phyloP scores from a whole-genome alignment of 2,329 filamentous ascomycete species.

The Alternaria infectoria region DNA sequence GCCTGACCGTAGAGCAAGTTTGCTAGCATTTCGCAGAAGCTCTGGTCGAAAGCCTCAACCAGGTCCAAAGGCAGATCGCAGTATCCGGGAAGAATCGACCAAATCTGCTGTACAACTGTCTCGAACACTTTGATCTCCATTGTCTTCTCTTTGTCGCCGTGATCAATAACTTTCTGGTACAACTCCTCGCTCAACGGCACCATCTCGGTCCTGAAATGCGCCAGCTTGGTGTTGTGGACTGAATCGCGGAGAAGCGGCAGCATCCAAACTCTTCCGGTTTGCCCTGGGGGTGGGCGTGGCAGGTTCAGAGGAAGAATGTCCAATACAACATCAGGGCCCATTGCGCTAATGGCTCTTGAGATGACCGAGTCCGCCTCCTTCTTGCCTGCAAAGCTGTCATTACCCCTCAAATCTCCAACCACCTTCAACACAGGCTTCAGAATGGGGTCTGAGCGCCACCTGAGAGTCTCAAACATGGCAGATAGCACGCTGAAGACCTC shows the following conservation, averaged over 20 bases:
- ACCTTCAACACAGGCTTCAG: conserved; percentile 76
- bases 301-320: conserved; percentile 86
- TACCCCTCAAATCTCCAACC: conserved; percentile 85
- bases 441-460: conserved; percentile 83
- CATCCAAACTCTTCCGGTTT: conserved; percentile 91
- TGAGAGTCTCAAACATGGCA: conserved; percentile 83
- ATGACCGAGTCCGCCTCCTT: conserved; percentile 93
- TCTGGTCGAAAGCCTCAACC: conserved; percentile 76
- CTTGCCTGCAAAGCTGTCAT: conserved; percentile 88
- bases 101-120: conserved; percentile 92
- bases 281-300: conserved; percentile 73
- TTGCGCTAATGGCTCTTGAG: conserved; percentile 83
- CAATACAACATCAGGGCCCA: conserved; percentile 87
- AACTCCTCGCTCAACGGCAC: conserved; percentile 88
- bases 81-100: conserved; percentile 92
- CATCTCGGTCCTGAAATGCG: conserved; percentile 84
- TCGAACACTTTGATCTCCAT: conserved; percentile 98
- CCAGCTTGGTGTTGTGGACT: conserved; percentile 84
- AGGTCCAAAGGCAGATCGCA: conserved; percentile 87
- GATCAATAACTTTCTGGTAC: conserved; percentile 86
- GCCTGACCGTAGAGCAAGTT: conserved; percentile 93
- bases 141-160: conserved; percentile 82
- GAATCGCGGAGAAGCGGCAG: conserved; percentile 89
- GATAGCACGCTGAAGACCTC: conserved; percentile 90
- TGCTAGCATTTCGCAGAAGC: conserved; percentile 86